Conservation (phyloP, 768 basidiomycete genomes). For the Melanogaster broomeanus region DNA sequence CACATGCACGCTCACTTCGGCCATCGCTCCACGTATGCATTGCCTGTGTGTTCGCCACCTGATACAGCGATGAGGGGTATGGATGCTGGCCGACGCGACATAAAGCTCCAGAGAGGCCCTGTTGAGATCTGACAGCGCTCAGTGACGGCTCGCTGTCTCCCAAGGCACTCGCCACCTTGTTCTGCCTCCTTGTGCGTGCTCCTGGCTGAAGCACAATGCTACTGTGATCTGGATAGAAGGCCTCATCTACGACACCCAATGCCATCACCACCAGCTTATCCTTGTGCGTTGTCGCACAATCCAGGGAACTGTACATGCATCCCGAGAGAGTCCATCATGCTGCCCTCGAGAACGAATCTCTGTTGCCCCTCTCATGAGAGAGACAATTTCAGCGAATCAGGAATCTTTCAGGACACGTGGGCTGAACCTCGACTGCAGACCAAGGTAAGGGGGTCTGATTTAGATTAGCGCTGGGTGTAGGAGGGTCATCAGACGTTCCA, state of each 20-base stretch:
- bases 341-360: slow-evolving; percentile 61
- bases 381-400: slow-evolving; percentile 38
- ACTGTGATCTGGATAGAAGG: neutral
- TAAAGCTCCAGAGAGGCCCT: neutral
- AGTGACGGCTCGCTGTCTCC: slow-evolving; percentile 33
- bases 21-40: slow-evolving; percentile 38
- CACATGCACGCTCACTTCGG: slow-evolving; percentile 34
- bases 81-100: neutral
- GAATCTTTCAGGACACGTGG: slow-evolving; percentile 12
- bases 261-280: slow-evolving; percentile 14
- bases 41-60: slow-evolving; percentile 26
- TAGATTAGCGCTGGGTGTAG: slow-evolving; percentile 4
- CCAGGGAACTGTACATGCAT: slow-evolving; percentile 8
- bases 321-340: slow-evolving; percentile 28
- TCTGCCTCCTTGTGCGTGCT: slow-evolving; percentile 36
- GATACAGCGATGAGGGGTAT: slow-evolving; percentile 16
- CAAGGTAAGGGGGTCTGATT: slow-evolving; percentile 11
- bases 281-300: slow-evolving; percentile 25
- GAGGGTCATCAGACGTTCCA: slow-evolving; percentile 13
- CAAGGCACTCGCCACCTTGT: slow-evolving; percentile 14
- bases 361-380: slow-evolving; percentile 48
- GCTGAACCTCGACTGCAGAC: slow-evolving; percentile 14
- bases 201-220: slow-evolving; percentile 29
- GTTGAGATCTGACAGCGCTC: neutral
- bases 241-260: slow-evolving; percentile 6